Conservation (phyloP, 805 yeast species). For the Candida coleopterorum region DNA sequence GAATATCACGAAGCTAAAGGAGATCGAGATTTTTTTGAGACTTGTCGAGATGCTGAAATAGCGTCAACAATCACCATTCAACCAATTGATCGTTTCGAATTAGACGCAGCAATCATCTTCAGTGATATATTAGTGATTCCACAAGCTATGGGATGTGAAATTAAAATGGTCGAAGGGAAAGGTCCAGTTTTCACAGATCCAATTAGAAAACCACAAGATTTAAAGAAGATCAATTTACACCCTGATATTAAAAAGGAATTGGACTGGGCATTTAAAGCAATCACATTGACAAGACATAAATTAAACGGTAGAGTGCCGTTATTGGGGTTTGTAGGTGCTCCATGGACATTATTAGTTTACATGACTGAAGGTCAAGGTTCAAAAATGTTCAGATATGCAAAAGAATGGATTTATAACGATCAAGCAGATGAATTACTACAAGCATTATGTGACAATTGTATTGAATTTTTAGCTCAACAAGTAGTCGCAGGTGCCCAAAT, state of each 20-base stretch:
- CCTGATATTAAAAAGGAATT: slow-evolving; percentile 74
- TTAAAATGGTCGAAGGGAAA: slow-evolving; percentile 87
- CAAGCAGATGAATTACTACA: slow-evolving; percentile 67
- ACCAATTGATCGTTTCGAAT: slow-evolving; percentile 86
- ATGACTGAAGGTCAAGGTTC: slow-evolving; percentile 98
- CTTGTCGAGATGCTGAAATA: slow-evolving; percentile 91
- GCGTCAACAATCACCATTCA: slow-evolving; percentile 94
- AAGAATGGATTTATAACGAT: slow-evolving; percentile 84
- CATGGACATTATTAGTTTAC: slow-evolving; percentile 95
- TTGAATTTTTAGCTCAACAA: slow-evolving; percentile 90
- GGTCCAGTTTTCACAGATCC: slow-evolving; percentile 95
- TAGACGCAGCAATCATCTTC: slow-evolving; percentile 97
- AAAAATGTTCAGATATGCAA: slow-evolving; percentile 82
- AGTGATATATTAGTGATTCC: slow-evolving; percentile 94
- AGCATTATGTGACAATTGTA: slow-evolving; percentile 78
- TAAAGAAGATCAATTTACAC: slow-evolving; percentile 51
- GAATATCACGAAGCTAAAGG: slow-evolving; percentile 90
- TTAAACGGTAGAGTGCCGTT: slow-evolving; percentile 89
- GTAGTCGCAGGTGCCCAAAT: slow-evolving; percentile 98
- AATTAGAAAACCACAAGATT: slow-evolving; percentile 66
- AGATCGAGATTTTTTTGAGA: slow-evolving; percentile 82
- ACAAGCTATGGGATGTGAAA: slow-evolving; percentile 96
- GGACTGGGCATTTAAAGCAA: slow-evolving; percentile 94
- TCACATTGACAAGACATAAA: slow-evolving; percentile 81
- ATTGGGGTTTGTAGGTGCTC: slow-evolving; percentile 95